These are phyloP conservation scores for Nicotiana noctiflora DNA, from an alignment of 257 asterid genomes.

Conservation along the genomic window DNA sequence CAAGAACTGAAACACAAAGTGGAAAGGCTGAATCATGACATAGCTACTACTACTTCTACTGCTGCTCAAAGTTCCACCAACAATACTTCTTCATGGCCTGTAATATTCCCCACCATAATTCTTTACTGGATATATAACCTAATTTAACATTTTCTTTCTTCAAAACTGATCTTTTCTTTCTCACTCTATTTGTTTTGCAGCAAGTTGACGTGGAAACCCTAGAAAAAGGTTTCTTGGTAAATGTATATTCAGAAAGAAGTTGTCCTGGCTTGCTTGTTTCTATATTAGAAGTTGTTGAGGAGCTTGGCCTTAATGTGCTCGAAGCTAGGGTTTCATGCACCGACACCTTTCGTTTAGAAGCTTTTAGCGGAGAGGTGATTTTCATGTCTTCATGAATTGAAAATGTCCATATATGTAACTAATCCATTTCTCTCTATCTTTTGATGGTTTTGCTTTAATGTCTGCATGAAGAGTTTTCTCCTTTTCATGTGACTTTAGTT, in stretches of 20 bases:
- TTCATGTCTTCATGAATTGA: not conserved
- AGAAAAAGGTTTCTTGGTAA: slow-evolving; percentile 72
- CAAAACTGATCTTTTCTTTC: not conserved
- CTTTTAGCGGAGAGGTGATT: slow-evolving; percentile 72
- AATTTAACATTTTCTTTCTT: not conserved
- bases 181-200: slow-evolving; percentile 20
- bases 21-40: slow-evolving; percentile 52
- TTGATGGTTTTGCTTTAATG: not conserved
- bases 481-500: not conserved
- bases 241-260: slow-evolving; percentile 45
- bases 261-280: slow-evolving; percentile 72
- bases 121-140: not conserved
- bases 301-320: slow-evolving; percentile 61
- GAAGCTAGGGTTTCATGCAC: slow-evolving; percentile 94
- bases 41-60: slow-evolving; percentile 8
- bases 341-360: slow-evolving; percentile 62
- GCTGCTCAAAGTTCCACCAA: slow-evolving; percentile 31
- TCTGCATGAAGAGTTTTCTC: not conserved
- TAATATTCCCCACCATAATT: slow-evolving; percentile 11
- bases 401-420: not conserved
- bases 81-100: slow-evolving; percentile 39
- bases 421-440: not conserved
- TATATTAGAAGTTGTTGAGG: slow-evolving; percentile 70
- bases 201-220: slow-evolving; percentile 75
- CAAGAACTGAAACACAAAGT: slow-evolving; percentile 71